These are phyloP conservation scores for Globisporangium radiosum DNA, from an alignment of 352 stramenopile species.

Conservation along the genomic window DNA sequence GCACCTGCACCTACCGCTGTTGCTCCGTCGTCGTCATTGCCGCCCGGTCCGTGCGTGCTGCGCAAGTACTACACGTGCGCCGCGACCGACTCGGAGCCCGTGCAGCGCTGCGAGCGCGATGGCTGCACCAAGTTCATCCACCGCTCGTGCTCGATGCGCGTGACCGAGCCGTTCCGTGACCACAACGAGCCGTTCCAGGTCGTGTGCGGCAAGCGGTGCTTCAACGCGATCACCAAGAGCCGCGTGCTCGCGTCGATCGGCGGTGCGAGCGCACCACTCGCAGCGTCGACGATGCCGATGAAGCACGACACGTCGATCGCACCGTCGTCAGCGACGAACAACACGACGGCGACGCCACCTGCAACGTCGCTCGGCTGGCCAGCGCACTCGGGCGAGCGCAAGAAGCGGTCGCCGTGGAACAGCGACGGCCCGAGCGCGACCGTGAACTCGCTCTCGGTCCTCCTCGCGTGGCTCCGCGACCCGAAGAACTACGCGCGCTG, in stretches of 20 bases:
- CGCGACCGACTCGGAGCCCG: conserved; percentile 2
- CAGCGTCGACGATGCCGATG: not conserved
- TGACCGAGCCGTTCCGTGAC: conserved; percentile 13
- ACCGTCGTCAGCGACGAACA: too few species aligned
- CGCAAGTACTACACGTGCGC: conserved; percentile 14
- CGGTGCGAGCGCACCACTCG: too few species aligned
- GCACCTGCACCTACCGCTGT: too few species aligned
- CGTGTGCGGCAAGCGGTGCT: conserved; percentile 17
- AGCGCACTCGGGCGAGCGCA: conserved; percentile 5
- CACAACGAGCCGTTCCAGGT: conserved; percentile 1
- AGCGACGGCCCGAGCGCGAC: conserved; percentile 9
- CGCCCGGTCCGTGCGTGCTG: conserved; percentile 6
- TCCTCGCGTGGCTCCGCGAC: conserved; percentile 13
- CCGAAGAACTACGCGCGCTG: conserved; percentile 15
- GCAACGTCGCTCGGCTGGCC: not conserved
- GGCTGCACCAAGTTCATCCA: conserved; percentile 13
- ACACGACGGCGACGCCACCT: too few species aligned
- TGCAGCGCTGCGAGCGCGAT: conserved; percentile 11
- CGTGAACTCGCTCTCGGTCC: conserved; percentile 12
- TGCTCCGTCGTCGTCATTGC: not conserved
- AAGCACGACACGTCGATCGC: not conserved
- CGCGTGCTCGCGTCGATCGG: not conserved
- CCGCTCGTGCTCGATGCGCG: conserved; percentile 12
- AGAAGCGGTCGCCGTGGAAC: conserved; percentile 15
- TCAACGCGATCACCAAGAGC: conserved; percentile 10